Evolutionary conservation across 441 rosid species (phyloP).

Genomic region (Populus trichocarpa): DNA sequence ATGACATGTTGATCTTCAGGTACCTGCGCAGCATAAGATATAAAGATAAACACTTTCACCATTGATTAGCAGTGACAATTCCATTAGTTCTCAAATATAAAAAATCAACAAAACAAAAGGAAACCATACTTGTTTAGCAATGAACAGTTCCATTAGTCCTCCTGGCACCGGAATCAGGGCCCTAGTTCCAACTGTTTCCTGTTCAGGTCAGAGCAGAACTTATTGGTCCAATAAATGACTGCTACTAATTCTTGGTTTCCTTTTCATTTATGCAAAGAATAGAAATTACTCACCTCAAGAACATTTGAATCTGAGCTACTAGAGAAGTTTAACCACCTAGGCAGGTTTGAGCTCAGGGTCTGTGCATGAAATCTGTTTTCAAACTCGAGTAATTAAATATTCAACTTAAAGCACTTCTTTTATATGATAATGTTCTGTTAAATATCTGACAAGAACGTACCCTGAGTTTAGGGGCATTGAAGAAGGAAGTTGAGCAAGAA

Average conservation of each 20-base stretch:
- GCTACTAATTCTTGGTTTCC: not conserved
- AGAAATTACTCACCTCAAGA: constrained; percentile 37
- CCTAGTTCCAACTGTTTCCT: constrained; percentile 72
- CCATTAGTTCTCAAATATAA: not conserved
- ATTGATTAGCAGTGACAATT: not conserved
- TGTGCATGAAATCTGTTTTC: constrained; percentile 54
- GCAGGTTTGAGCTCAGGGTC: constrained; percentile 59
- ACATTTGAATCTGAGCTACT: constrained; percentile 41
- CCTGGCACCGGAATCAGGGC: constrained; percentile 73
- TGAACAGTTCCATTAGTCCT: constrained; percentile 76
- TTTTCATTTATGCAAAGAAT: not conserved
- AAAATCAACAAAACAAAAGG: not conserved
- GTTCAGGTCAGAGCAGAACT: constrained; percentile 6
- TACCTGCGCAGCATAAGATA: constrained; percentile 37
- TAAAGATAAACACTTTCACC: not conserved
- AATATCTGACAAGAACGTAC: constrained; percentile 36
- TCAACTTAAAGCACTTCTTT: not conserved
- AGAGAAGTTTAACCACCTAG: constrained; percentile 62
- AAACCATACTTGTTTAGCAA: constrained; percentile 56
- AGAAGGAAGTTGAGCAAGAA: constrained; percentile 61
- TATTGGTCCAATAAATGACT: not conserved
- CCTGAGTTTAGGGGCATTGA: constrained; percentile 65
- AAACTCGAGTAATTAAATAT: not conserved
- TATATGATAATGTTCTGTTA: not conserved
- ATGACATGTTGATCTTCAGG: constrained; percentile 65